A percentile compares a stretch with the other conserved stretches of the same genome.
Evolutionary conservation across 2,329 filamentous ascomycete genomes (phyloP).

Genomic region (Hymenoscyphus linearis): DNA sequence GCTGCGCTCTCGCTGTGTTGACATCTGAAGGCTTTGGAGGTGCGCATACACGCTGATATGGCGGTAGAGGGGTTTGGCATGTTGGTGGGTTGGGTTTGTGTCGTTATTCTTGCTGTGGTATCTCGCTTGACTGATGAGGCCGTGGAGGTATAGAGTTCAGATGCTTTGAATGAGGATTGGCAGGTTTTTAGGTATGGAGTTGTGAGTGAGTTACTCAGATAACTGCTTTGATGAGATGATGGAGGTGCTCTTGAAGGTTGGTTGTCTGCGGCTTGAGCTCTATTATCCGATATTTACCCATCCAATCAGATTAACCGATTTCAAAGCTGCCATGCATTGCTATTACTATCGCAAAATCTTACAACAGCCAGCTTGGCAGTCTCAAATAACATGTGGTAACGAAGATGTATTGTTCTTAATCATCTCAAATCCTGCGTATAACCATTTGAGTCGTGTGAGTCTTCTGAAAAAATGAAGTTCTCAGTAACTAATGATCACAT

Average conservation of each 20-base stretch:
- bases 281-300: background rate
- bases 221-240: too few species aligned
- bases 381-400: too few species aligned
- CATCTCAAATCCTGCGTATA: too few species aligned
- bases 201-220: background rate
- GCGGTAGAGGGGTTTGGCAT: background rate
- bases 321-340: background rate
- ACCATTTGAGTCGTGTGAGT: too few species aligned
- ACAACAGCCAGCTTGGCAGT: too few species aligned
- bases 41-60: slow-evolving; percentile 2
- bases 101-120: background rate
- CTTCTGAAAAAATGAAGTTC: too few species aligned
- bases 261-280: background rate
- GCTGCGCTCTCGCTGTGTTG: background rate
- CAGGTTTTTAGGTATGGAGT: background rate
- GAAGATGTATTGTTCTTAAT: too few species aligned
- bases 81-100: background rate
- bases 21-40: slow-evolving; percentile 1
- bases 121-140: background rate
- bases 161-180: background rate
- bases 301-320: background rate
- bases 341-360: too few species aligned
- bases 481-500: too few species aligned
- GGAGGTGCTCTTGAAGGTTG: background rate
- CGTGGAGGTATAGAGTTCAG: background rate